Base-by-base conservation (phyloP, 768 basidiomycete species). In the Candolleomyces eurysporus region DNA sequence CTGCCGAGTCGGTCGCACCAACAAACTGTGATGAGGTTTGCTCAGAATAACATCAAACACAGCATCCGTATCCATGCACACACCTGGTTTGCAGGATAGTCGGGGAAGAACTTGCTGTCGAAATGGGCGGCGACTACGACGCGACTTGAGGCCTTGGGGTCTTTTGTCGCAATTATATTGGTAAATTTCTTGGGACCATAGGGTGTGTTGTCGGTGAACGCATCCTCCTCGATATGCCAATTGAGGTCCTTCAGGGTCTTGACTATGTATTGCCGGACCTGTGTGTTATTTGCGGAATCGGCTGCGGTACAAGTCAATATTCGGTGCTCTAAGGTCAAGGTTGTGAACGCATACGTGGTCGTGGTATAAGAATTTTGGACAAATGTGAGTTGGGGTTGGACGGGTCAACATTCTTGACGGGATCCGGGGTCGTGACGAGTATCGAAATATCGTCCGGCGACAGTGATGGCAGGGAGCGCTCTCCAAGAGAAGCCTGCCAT, bases 1-100 rank as follows among this genome's bases (percentile, higher is more conserved):
- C 94, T 6, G 96, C 97, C 0, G 95, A 97, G 71, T 99, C 97
- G 10, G 95, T 98, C 9, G 97, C 97, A 39, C 97, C 97, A 68
- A 99, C 78, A 71, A 99, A 99, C 92, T 98, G 75, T 14, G 21
- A 26, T 26, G 48, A n/a, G 54, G 19, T 55, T 61, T 26, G 26
- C 26, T 26, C 4, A 26, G 26, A 26, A 26, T 26, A 26, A 26
- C 26, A 26, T 26, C 26, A 26, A 26, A 26, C 26, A 26, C 26
- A 26, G 26, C 26, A 26, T 26, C 4, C 26, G 26, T 26, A 26
- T 26, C 26, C 48, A 31, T 8, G 50, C 21, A 71, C 79, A 61
- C 67, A 92, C 94, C 78, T 92, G 89, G 69, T 92, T 91, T 42
- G 83, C 73, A 5, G 92, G 91, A 62, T 80, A 88, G 1, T 71